Conservation (phyloP, 108 stramenopile species). For the Aureococcus anophagefferens region DNA sequence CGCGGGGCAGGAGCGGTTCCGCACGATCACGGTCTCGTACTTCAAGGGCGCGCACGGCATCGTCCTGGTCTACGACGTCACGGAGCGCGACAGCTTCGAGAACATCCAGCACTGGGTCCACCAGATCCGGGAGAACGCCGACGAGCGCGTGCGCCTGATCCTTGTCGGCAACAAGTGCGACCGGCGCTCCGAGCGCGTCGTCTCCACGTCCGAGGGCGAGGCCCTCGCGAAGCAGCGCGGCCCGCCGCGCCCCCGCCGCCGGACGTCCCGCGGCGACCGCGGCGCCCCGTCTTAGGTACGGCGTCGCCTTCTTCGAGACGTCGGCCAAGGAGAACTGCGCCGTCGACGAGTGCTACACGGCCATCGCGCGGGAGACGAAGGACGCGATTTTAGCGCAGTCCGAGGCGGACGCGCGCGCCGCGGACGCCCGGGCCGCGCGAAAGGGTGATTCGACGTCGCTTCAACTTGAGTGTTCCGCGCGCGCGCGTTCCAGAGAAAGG, state of each 20-base stretch:
- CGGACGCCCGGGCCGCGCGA: too few species aligned
- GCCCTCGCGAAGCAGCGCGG: constrained; percentile 75
- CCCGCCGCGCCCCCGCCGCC: too few species aligned
- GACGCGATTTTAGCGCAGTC: too few species aligned
- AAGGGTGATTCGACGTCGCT: too few species aligned
- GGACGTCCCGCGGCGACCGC: too few species aligned
- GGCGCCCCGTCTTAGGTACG: constrained; percentile 16
- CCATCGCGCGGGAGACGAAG: constrained; percentile 40
- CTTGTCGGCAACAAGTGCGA: constrained; percentile 42
- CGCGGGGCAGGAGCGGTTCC: constrained; percentile 53
- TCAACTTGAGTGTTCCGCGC: too few species aligned
- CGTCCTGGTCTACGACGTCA: constrained; percentile 95
- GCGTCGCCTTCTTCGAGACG: constrained; percentile 92
- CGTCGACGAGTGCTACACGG: constrained; percentile 73
- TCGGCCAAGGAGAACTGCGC: constrained; percentile 89
- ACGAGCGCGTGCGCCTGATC: constrained; percentile 19
- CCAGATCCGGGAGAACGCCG: too few species aligned
- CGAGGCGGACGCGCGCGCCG: too few species aligned
- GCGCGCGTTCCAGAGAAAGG: too few species aligned
- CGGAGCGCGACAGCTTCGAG: constrained; percentile 93
- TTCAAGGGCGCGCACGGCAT: constrained; percentile 77
- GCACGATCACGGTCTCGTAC: constrained; percentile 53
- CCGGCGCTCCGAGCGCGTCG: constrained; percentile 56
- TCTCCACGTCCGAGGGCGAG: constrained; percentile 83
- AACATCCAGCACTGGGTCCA: constrained; percentile 50